Evolutionary conservation across 495 filamentous ascomycete genomes (phyloP), one percentile per base, ranked within the genome.

Genomic region (Lophiostoma macrostomum): DNA sequence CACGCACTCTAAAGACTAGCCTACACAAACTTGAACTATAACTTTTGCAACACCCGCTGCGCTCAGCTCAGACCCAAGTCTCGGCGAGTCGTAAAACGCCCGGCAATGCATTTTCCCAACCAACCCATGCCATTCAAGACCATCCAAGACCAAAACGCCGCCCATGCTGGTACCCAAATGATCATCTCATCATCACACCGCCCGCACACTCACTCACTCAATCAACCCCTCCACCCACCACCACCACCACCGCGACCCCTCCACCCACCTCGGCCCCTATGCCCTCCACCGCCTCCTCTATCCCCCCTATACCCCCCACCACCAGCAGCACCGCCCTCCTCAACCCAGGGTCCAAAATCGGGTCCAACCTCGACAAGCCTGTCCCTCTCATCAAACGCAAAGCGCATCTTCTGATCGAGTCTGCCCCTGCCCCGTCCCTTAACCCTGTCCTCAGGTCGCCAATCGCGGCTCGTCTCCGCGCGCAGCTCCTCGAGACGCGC

Each of bases 301-400:
- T 29, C 39, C 3, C 50, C 38, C 1, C 50, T 1, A 25, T 24
- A 19, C 14, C 24, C 52, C 23, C 69, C 64, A 18, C 61, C 70
- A 64, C 51, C 66, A 50, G 74, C 65, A 38, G 65, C 56, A 5
- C 68, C 55, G 3, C 14, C 23, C 11, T 35, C 49, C n/a, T 53
- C 53, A 19, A 16, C 25, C 46, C 58, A 55, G 3, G 58, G 58
- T 13, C 72, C 74, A 58, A 81, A 81, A 65, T 95, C 89, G 4
- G 78, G 77, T 2, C 89, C 90, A 53, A 79, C 71, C 68, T 95
- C 88, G 38, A 94, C 85, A 37, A 95, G 76, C 0, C 67, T 36
- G 53, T 84, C 80, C 0, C 75, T 78, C 48, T 86, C 75, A 70
- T 94, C 87, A 62, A 95, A 96, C 0, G 82, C 85, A 66, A 86